Evolutionary conservation across 331 rosid genomes (phyloP), one percentile per base, ranked within the genome.

Genomic region (Saraca asoca): DNA sequence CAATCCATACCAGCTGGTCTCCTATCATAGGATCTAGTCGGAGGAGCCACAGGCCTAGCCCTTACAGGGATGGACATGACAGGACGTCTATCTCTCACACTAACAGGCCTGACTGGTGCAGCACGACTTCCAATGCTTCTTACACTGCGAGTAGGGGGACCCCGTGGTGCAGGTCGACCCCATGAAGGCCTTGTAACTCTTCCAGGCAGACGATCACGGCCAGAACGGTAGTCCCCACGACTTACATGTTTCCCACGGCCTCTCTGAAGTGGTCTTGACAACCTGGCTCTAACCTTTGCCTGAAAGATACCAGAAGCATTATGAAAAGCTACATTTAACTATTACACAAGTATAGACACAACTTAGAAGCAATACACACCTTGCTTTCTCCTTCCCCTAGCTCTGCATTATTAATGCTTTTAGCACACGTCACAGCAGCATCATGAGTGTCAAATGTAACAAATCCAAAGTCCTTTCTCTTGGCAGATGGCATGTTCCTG

Each of bases 241-340:
- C 84, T 73, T 9, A 73, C 74, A 60, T 85, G 92, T 33, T 83
- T 90, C 61, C 99, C 97, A 57, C 86, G 91, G 50, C 95, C 96
- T 76, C 96, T 78, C 79, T 94, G 97, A 43, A 94, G 91, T 17
- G 99, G 99, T 75, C 99, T 90, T n/a, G 99, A 94, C 79, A 94
- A 72, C 70, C 99, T 86, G 18, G 97, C 97, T 82, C 99, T 81
- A 16, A 94, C 96, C 68, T 94, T 94, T 34, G 97, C 99, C 97
- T 94, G 78, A 54, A 72, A 80, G 38, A 39, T 62, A 50, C 50
- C 7, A 69, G 29, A 31, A 35, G 12, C 37, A 65, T 66, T 24
- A 69, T 16, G 66, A 46, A 73, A 69, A 48, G 31, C 51, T 44
- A 20, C 9, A 50, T 44, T 43, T 24, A 49, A 58, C 59, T 12